Conservation (phyloP, 306 rosid genomes). For the Glycyrrhiza uralensis region DNA sequence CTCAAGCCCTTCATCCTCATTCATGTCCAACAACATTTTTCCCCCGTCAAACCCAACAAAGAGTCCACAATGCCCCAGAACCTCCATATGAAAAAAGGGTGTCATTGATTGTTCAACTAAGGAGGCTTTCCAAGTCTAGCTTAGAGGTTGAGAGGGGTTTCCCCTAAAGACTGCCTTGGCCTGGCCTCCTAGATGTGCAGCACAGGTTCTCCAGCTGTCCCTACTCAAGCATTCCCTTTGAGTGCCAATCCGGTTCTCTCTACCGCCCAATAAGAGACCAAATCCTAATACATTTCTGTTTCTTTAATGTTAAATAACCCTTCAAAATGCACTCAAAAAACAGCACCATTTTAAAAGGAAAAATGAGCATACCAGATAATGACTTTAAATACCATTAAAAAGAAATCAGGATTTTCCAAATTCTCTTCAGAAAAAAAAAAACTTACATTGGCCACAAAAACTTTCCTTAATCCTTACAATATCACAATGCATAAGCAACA, state of each 20-base stretch:
- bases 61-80: background rate
- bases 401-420: background rate
- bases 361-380: background rate
- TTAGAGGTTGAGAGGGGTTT: background rate
- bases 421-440: no score
- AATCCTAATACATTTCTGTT: background rate
- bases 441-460: background rate
- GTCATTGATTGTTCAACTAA: background rate
- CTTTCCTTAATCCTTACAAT: background rate
- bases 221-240: background rate
- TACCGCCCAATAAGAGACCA: background rate
- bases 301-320: background rate
- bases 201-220: background rate
- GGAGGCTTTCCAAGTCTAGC: no score
- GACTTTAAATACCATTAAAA: background rate
- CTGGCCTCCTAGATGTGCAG: background rate
- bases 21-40: background rate
- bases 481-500: background rate
- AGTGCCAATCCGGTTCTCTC: background rate
- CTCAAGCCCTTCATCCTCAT: background rate
- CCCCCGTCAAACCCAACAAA: background rate
- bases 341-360: background rate
- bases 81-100: background rate
- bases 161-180: background rate
- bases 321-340: background rate